Evolutionary conservation across 345 rosid species (phyloP).

Genomic region (Xanthoceras sorbifolium): DNA sequence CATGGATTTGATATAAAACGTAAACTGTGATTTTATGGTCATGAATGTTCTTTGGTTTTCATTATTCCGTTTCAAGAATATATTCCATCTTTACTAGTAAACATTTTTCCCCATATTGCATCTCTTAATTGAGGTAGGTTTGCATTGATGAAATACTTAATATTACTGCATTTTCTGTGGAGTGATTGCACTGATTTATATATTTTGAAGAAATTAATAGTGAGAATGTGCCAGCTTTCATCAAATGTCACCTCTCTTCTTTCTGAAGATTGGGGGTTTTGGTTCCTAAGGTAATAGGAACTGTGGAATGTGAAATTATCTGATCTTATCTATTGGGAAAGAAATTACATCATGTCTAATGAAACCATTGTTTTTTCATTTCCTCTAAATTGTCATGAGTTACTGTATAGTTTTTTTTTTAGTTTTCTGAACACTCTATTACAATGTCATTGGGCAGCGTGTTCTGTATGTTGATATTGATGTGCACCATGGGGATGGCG

Average conservation of each 20-base stretch:
- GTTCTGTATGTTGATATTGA: constrained; percentile 93
- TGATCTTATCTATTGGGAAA: background rate
- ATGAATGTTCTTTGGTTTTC: background rate
- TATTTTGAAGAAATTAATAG: background rate
- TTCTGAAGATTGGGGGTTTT: background rate
- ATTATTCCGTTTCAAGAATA: background rate
- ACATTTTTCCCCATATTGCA: background rate
- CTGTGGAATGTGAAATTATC: background rate
- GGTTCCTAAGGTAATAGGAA: background rate
- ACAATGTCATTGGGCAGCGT: constrained; percentile 56
- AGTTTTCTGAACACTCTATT: constrained; percentile 19
- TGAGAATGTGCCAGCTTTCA: background rate
- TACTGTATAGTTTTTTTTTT: background rate
- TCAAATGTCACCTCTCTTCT: background rate
- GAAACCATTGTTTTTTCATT: background rate
- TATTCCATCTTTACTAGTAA: background rate
- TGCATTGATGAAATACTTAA: background rate
- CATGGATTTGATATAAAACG: background rate
- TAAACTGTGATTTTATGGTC: constrained; percentile 3
- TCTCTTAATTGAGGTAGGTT: background rate
- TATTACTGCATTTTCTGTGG: background rate
- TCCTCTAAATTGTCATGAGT: background rate
- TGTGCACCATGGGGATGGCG: constrained; percentile 99
- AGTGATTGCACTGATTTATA: constrained; percentile 5
- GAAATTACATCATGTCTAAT: background rate